phyloP scores from a whole-genome alignment of 768 basidiomycete species.

The Auriscalpium orientale region DNA sequence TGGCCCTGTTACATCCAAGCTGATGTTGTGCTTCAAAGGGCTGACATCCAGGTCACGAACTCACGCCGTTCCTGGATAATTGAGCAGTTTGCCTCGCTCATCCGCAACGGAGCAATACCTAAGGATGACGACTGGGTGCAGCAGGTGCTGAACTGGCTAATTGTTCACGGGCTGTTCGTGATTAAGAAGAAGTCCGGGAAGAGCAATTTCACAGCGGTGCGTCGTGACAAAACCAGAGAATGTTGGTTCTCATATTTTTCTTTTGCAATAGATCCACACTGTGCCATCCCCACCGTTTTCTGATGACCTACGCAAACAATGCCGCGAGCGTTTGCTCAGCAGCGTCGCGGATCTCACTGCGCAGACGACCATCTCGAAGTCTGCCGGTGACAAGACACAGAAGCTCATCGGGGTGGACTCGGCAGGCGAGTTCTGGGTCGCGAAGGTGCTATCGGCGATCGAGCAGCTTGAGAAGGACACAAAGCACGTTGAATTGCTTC shows the following conservation, averaged over 20 bases:
- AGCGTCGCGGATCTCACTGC: conserved; percentile 69
- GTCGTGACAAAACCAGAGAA: conserved; percentile 20
- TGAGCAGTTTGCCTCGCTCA: conserved; percentile 73
- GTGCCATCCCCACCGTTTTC: conserved; percentile 65
- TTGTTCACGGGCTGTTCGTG: conserved; percentile 73
- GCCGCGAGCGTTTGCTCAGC: conserved; percentile 61
- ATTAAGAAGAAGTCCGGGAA: conserved; percentile 69
- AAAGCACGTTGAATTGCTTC: conserved; percentile 55
- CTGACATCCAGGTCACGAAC: conserved; percentile 39
- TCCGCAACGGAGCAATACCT: conserved; percentile 73
- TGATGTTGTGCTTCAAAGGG: conserved; percentile 23
- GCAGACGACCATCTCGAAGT: conserved; percentile 43
- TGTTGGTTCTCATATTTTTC: conserved; percentile 1
- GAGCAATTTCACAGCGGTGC: conserved; percentile 48
- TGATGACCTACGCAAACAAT: conserved; percentile 58
- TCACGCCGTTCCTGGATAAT: conserved; percentile 72
- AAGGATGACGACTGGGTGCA: conserved; percentile 76
- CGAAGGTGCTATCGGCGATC: conserved; percentile 52
- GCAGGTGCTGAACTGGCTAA: conserved; percentile 71
- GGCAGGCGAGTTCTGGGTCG: conserved; percentile 76
- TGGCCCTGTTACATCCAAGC: neutral
- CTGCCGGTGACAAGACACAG: conserved; percentile 42
- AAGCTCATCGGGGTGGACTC: conserved; percentile 57
- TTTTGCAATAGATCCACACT: conserved; percentile 44
- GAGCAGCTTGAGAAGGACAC: conserved; percentile 50